phyloP scores from a whole-genome alignment of 1,284 basidiomycete species.

The Tilletiaria anomala region DNA sequence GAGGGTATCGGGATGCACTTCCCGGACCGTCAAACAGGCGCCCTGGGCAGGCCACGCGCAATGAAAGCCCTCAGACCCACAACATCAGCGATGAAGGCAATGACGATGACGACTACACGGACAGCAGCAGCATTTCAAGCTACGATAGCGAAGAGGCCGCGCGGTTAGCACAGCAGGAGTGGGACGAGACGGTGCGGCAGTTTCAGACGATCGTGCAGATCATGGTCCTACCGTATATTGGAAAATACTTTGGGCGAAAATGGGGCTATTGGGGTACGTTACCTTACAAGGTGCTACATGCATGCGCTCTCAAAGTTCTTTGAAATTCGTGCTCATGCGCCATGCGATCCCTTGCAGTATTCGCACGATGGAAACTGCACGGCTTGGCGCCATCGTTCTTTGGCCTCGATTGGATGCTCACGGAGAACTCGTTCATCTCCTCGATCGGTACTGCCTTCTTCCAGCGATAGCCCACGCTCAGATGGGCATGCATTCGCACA shows the following conservation, averaged over 20 bases:
- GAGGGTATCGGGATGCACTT: too few species aligned
- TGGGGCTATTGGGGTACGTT: slow-evolving; percentile 7
- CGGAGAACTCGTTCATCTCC: not conserved
- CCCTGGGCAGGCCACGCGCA: too few species aligned
- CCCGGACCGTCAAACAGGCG: too few species aligned
- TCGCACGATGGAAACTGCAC: not conserved
- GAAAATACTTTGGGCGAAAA: slow-evolving; percentile 17
- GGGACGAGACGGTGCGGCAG: slow-evolving; percentile 17
- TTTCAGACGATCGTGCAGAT: slow-evolving; percentile 15
- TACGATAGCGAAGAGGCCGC: slow-evolving; percentile 2
- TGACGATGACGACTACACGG: not conserved
- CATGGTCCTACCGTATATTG: slow-evolving; percentile 16
- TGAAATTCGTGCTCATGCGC: not conserved
- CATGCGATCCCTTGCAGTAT: not conserved
- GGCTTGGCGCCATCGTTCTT: not conserved
- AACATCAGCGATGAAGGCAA: not conserved
- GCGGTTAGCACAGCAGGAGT: slow-evolving; percentile 10
- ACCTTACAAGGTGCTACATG: too few species aligned
- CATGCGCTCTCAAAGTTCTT: not conserved
- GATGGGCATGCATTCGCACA: not conserved
- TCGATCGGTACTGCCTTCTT: not conserved
- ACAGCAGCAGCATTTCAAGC: not conserved
- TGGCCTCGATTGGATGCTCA: not conserved
- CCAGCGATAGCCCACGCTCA: not conserved
- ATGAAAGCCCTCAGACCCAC: too few species aligned